Evolutionary conservation across 1,284 basidiomycete genomes (phyloP).

Genomic region (Moniliophthora roreri): DNA sequence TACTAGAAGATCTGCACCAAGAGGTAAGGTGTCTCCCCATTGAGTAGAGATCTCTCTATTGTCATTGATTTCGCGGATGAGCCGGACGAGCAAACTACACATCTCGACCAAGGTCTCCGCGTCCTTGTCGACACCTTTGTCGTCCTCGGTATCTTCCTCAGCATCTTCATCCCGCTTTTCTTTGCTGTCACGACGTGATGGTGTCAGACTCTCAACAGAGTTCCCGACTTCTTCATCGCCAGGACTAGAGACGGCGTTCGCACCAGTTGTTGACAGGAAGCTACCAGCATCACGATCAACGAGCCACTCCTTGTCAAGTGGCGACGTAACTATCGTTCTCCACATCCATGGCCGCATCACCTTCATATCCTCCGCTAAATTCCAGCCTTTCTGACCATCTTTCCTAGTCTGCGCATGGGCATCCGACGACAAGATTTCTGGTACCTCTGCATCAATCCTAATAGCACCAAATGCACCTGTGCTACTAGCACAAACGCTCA

Average conservation of each 20-base stretch:
- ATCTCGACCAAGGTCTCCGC: constrained; percentile 42
- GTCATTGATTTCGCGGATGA: constrained; percentile 11
- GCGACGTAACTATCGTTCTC: constrained; percentile 4
- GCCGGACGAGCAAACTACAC: constrained; percentile 34
- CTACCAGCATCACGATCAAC: background rate
- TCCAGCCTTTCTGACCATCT: constrained; percentile 11
- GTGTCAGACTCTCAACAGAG: background rate
- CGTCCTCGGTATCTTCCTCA: constrained; percentile 40
- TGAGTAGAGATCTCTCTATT: background rate
- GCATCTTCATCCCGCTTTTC: constrained; percentile 11
- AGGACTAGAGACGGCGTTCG: background rate
- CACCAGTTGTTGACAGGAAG: background rate
- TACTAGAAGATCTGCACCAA: constrained; percentile 68
- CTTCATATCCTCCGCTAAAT: constrained; percentile 12
- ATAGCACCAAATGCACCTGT: constrained; percentile 91
- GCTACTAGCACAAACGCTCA: constrained; percentile 84
- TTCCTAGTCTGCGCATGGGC: background rate
- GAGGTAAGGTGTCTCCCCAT: constrained; percentile 21
- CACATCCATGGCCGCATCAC: constrained; percentile 13
- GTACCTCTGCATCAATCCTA: constrained; percentile 69
- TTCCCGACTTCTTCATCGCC: background rate
- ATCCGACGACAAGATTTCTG: constrained; percentile 40
- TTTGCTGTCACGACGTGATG: background rate
- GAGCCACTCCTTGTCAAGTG: constrained; percentile 5
- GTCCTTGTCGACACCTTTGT: constrained; percentile 47